Base-by-base conservation (phyloP, 257 asterid species). In the Solanum dulcamara region DNA sequence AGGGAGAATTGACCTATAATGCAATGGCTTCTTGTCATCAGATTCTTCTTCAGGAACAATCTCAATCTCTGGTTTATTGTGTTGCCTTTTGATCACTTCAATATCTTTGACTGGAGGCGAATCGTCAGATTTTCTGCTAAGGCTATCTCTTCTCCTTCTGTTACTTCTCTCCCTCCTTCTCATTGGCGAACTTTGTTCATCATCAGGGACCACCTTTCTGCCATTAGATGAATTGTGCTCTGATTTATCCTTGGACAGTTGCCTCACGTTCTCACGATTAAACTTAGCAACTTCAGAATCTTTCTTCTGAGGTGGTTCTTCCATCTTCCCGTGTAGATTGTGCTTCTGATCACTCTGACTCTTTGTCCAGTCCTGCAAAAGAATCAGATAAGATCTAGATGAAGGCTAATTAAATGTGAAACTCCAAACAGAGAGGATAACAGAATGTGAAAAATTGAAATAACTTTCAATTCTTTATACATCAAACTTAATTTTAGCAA, bases 341-440 rank as follows among this genome's bases (percentile, higher is more conserved):
- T 44, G 26, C 72, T 80, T 84, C 38, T 28, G 66, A 30, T 24
- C 83, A 8, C 33, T 68, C 35, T 44, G 80, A 72, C 81, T 89
- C 86, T 86, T 84, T 24, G 81, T 77, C 50, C 59, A 4, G 18
- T 85, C 91, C 96, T 91, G 96, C 91, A 81, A 84, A 62, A 30
- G 40, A 53, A 66, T 28, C 11, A 55, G 17, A 75, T 22, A 75
- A 74, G n/a, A 75, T 44, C 20, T n/a, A 72, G 6, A 40, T 40
- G 20, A 71, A 44, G 82, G 22, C 60, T 44, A 4, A 42, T 44
- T 44, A 38, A 53, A 5, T 6, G 35, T 59, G 80, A 22, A 40
- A 24, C 59, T 42, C 35, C 24, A 42, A 7, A 14, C 4, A 75
- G 57, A 44, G 24, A 75, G 20, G 22, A 40, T 40, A 5, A 75